Percentiles rank a stretch among this genome's conserved stretches.
Evolutionary conservation across 768 basidiomycete species (phyloP).

Genomic region (Gloeostereum incarnatum): DNA sequence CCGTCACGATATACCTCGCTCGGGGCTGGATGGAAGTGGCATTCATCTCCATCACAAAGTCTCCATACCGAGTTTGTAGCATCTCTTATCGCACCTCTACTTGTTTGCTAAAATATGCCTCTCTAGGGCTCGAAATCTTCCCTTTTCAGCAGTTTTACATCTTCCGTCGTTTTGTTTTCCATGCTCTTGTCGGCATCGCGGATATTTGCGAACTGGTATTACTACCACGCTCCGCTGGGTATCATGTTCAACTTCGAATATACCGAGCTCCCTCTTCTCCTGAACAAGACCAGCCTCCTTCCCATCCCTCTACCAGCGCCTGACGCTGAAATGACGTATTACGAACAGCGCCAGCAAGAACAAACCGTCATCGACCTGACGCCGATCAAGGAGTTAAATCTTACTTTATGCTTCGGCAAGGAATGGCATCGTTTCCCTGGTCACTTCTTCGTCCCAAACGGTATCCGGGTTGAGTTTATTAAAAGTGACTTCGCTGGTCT

Average conservation of each 20-base stretch:
- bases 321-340: background rate
- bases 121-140: slow-evolving; percentile 65
- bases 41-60: slow-evolving; percentile 70
- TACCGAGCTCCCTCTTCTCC: slow-evolving; percentile 71
- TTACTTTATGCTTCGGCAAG: slow-evolving; percentile 81
- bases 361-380: slow-evolving; percentile 47
- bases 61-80: slow-evolving; percentile 75
- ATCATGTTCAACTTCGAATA: slow-evolving; percentile 64
- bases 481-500: slow-evolving; percentile 89
- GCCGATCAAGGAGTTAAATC: slow-evolving; percentile 55
- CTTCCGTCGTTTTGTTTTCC: slow-evolving; percentile 56
- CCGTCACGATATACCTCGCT: slow-evolving; percentile 75
- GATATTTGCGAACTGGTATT: slow-evolving; percentile 72
- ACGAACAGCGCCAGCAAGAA: background rate
- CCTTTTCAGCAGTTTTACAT: slow-evolving; percentile 71
- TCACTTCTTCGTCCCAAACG: slow-evolving; percentile 80
- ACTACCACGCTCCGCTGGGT: slow-evolving; percentile 86
- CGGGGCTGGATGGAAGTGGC: slow-evolving; percentile 79
- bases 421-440: slow-evolving; percentile 97
- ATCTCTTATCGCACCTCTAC: background rate
- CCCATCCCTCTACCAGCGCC: slow-evolving; percentile 29
- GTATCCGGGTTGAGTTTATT: slow-evolving; percentile 77
- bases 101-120: background rate
- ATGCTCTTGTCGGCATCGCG: slow-evolving; percentile 70
- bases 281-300: slow-evolving; percentile 63